These are phyloP conservation scores for Xylaria nigripes DNA, from an alignment of 495 filamentous ascomycete species.

Conservation along the genomic window DNA sequence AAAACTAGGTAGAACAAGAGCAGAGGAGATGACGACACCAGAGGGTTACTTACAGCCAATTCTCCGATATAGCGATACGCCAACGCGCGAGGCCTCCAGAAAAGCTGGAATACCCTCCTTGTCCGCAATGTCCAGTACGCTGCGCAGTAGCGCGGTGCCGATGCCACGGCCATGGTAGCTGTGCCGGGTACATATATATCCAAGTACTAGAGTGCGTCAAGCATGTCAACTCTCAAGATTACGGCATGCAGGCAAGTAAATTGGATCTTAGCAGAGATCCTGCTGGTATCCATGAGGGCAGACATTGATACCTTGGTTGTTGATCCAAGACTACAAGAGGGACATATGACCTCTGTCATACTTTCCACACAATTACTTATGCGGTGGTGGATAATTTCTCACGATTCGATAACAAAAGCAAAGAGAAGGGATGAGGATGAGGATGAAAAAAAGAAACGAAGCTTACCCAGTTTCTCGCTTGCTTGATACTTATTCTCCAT, in stretches of 20 bases:
- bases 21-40: too few relatives aligned
- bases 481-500: conserved; percentile 19
- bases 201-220: conserved; percentile 22
- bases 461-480: conserved; percentile 20
- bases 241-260: too few relatives aligned
- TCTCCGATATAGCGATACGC: conserved; percentile 33
- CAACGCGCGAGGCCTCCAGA: conserved; percentile 36
- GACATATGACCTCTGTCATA: too few relatives aligned
- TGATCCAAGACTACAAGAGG: too few relatives aligned
- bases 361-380: too few relatives aligned
- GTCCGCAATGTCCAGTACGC: conserved; percentile 30
- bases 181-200: conserved; percentile 35
- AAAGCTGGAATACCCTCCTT: conserved; percentile 32
- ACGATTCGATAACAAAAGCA: too few relatives aligned
- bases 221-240: neutral
- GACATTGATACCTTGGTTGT: too few relatives aligned
- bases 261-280: too few relatives aligned
- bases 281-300: too few relatives aligned
- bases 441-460: neutral
- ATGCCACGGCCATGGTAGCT: conserved; percentile 36
- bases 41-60: conserved; percentile 24
- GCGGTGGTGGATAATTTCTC: too few relatives aligned
- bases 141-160: conserved; percentile 28
- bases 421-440: neutral
- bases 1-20: too few relatives aligned